phyloP scores from a whole-genome alignment of 2,329 filamentous ascomycete genomes.

The Aureobasidium sp. region DNA sequence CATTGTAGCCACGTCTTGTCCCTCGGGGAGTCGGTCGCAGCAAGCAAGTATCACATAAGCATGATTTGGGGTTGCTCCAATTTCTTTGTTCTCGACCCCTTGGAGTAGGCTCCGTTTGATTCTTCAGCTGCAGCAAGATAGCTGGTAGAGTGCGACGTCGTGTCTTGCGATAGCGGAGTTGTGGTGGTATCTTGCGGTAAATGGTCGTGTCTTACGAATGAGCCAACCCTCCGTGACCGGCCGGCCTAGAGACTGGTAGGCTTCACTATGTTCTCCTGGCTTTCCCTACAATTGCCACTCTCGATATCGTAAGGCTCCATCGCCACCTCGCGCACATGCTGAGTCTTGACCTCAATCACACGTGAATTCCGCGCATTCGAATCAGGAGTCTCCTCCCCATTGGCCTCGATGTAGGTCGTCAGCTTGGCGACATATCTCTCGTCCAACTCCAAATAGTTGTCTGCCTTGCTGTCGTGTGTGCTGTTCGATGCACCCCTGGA shows the following conservation, averaged over 20 bases:
- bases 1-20: neutral
- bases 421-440: neutral
- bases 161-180: neutral
- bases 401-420: neutral
- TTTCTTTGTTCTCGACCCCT: neutral
- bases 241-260: neutral
- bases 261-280: neutral
- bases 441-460: neutral
- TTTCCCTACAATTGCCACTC: neutral
- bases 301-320: neutral
- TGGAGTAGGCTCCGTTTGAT: neutral
- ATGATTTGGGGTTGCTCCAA: neutral
- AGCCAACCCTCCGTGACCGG: neutral
- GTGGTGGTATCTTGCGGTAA: neutral
- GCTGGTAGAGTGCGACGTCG: neutral
- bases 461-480: neutral
- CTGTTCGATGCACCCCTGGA: neutral
- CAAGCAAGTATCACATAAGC: neutral
- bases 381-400: neutral
- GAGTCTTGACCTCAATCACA: neutral
- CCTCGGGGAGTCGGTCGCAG: neutral
- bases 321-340: neutral
- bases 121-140: neutral
- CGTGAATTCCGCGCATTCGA: neutral
- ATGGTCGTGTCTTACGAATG: neutral